Base-by-base conservation (phyloP, 495 filamentous ascomycete genomes). In the Penicillium ucsense region DNA sequence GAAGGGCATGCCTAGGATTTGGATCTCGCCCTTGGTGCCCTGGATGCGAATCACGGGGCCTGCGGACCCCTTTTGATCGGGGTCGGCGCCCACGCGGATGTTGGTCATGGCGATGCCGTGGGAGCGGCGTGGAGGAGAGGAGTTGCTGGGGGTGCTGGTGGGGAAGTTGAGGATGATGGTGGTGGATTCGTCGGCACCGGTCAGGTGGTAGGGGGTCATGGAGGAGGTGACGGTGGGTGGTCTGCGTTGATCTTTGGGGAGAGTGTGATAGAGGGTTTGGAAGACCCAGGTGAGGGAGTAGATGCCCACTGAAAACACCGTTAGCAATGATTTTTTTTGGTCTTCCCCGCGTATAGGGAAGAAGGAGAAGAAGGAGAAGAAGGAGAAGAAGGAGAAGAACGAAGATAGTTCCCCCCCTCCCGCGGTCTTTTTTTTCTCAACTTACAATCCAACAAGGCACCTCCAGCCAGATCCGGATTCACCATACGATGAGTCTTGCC, bases 201-300 rank as follows among this genome's bases (percentile, higher is more conserved):
- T 94, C 46, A 72, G 61, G 47, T 78, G 71, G 68, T 92, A 91
- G 47, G 84, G 85, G 50, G 83, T 80, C 42, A 95, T 81, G 40
- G 85, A 73, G 0, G 79, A 66, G 56, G 70, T 70, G 27, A 81
- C 70, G n/a, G 58, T 73, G 1, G 84, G 84, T 4, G 74, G 46
- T 51, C 73, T 67, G 11, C 78, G 73, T 45, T 73, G 55, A 0
- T 63, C 54, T n/a, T 63, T 61, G 5, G 85, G 82, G 33, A 88
- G 79, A 30, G 80, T 74, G 62, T 90, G 85, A 61, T 95, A 96
- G 35, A 95, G 76, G 43, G 82, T 83, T 67, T 95, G 89, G 79
- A 92, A 95, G 47, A 92, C 75, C 91, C 90, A 97, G 5, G 89
- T 95, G 38, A 96, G 67, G 39, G 85, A 80, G 67, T 96, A 94